Percentiles rank a stretch among this genome's conserved stretches.
phyloP scores from a whole-genome alignment of 2,329 filamentous ascomycete genomes.

The Exophiala phaeomuriformis region DNA sequence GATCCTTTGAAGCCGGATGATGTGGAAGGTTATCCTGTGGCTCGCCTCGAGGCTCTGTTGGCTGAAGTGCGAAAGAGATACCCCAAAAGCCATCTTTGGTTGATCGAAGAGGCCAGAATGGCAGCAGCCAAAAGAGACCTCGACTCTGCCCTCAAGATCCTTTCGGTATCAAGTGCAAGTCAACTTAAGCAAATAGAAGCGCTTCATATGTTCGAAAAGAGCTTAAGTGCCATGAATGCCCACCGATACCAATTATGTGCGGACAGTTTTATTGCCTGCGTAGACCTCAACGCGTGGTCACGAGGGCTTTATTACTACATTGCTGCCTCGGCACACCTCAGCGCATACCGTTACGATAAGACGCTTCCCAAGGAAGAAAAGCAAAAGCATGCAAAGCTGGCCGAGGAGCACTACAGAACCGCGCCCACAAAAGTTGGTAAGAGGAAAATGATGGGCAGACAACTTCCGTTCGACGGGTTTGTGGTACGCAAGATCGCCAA shows the following conservation, averaged over 20 bases:
- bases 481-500: constrained; percentile 76
- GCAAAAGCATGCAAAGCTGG: constrained; percentile 52
- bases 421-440: constrained; percentile 69
- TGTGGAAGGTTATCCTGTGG: constrained; percentile 63
- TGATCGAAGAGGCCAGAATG: constrained; percentile 78
- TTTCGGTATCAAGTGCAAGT: constrained; percentile 53
- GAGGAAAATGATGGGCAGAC: constrained; percentile 82
- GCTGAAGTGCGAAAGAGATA: constrained; percentile 68
- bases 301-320: constrained; percentile 86
- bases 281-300: constrained; percentile 84
- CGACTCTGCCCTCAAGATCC: constrained; percentile 58
- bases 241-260: constrained; percentile 70
- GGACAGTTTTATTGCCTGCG: constrained; percentile 60
- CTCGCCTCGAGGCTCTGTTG: constrained; percentile 61
- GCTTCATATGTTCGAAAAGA: constrained; percentile 76
- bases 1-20: constrained; percentile 47
- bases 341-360: constrained; percentile 62
- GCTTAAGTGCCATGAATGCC: constrained; percentile 67
- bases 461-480: constrained; percentile 84
- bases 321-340: constrained; percentile 68
- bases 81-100: constrained; percentile 76
- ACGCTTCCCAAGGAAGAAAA: constrained; percentile 39
- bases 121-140: constrained; percentile 60
- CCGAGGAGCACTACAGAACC: constrained; percentile 63
- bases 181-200: constrained; percentile 84